Conservation (phyloP, 768 basidiomycete species). For the Omphalotus guepiniiformis region DNA sequence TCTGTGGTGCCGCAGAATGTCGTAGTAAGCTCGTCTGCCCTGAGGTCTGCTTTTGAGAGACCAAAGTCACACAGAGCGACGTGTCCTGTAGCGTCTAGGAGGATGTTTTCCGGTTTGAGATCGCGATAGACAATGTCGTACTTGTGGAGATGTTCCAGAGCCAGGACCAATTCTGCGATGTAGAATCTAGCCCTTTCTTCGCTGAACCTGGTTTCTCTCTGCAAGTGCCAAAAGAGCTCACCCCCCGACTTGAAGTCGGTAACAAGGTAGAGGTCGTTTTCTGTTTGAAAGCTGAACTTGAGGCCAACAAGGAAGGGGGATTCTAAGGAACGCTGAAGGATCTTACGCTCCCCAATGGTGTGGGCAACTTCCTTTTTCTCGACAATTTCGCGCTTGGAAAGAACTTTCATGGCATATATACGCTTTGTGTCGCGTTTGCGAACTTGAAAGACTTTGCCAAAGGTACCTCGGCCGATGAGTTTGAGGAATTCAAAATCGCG, state of each 20-base stretch:
- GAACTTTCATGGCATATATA: conserved; percentile 99
- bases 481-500: conserved; percentile 98
- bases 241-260: conserved; percentile 99
- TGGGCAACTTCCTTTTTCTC: conserved; percentile 99
- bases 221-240: conserved; percentile 97
- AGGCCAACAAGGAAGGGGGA: conserved; percentile 97
- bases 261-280: conserved; percentile 90
- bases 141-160: conserved; percentile 95
- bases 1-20: conserved; percentile 99
- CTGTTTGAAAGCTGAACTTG: conserved; percentile 98
- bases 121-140: conserved; percentile 96
- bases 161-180: conserved; percentile 91
- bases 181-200: conserved; percentile 96
- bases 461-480: conserved; percentile 96
- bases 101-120: conserved; percentile 97
- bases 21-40: conserved; percentile 93
- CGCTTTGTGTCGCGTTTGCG: conserved; percentile 97
- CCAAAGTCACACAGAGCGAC: conserved; percentile 99
- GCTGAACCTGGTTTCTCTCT: conserved; percentile 89
- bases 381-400: conserved; percentile 98
- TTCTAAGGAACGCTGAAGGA: conserved; percentile 88
- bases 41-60: conserved; percentile 92
- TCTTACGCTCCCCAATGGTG: conserved; percentile 99
- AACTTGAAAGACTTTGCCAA: conserved; percentile 98
- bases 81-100: conserved; percentile 96